Base-by-base conservation (phyloP, 176 grass and related monocot species). In the Chloris gayana region DNA sequence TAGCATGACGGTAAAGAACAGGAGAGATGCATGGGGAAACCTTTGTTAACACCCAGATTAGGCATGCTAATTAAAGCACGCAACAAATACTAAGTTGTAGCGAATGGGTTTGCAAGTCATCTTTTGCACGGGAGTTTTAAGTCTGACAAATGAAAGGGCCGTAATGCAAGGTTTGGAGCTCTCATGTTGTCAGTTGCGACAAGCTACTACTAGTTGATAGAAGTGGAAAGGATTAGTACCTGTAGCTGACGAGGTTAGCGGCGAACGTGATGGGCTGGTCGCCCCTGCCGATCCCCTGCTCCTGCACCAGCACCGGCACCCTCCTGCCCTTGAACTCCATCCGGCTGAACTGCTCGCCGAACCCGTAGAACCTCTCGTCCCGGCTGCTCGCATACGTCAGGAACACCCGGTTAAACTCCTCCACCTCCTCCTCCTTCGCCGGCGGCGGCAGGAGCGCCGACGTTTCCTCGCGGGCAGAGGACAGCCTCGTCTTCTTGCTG, bases 181-280 rank as follows among this genome's bases (percentile, higher is more conserved):
- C 65, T 83, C 10, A 14, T 4, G 33, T 37, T 4, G 24, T 39
- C 18, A 56, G 33, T 13, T 39, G 59, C 59, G 38, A 61, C 0
- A 13, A 76, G 49, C 1, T n/a, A n/a, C n/a, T n/a, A n/a, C n/a
- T n/a, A n/a, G 10, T 19, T 51, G 14, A 50, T 4, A 3, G 35
- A 27, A 26, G 41, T 42, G 9, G 6, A 2, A 2, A 25, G 6
- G 4, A 10, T 30, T 17, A 12, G 3, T 87, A 97, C 94, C 91
- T 97, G 82, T 97, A 91, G 58, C 94, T 94, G 58, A 97, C 44
- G 38, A 97, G 87, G 86, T 97, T 97, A 34, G 94, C 87, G 9
- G 85, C 94, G 12, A 97, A 97, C 18, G 94, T 92, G 87, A 97
- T 97, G 61, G 94, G 94, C 79, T 97, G 94, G 64, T 97, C 91